Base-by-base conservation (phyloP, 148 eudicot species). In the Selenicereus undatus region DNA sequence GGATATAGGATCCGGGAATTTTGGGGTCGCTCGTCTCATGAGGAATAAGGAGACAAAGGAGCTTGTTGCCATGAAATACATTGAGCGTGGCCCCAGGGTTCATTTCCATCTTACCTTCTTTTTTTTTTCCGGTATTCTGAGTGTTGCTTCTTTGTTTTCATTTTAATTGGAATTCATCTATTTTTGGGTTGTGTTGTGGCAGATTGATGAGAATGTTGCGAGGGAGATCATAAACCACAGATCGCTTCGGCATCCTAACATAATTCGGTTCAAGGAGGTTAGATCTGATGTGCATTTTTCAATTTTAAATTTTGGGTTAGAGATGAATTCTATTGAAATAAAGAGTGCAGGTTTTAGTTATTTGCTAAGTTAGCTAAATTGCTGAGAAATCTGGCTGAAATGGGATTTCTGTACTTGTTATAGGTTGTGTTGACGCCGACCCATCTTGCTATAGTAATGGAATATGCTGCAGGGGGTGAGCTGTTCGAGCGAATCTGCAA, bases 51-150 rank as follows among this genome's bases (percentile, higher is more conserved):
- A 88, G 74, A 94, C 93, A 35, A 94, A 89, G 64, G 98, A 91
- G 82, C 97, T 94, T 65, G 93, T 94, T n/a, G 98, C 98, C 76
- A 92, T 92, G 97, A 92, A 94, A 89, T 94, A 90, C 85, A 94
- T 94, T 79, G 98, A 92, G 65, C 90, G 96, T 52, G 96, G 96
- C 35, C 89, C 72, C 32, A 93, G 84, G 96, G 94, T 93, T 79
- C 73, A 77, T 73, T 29, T 42, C 27, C 43, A 52, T 32, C 8
- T 9, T 11, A n/a, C 42, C 56, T 42, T 75, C 70, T 20, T 13
- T 5, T 35, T 27, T 29, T 30, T 60, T 39, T 1, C 10, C 30
- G 66, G 1, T 35, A 22, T 48, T 70, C 60, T 76, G 2, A n/a
- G 71, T 80, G 1, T 36, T 81, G 32, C 0, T 45, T 71, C 17